Base-by-base conservation (phyloP, 106 monocot genomes). In the Chionographis japonica region DNA sequence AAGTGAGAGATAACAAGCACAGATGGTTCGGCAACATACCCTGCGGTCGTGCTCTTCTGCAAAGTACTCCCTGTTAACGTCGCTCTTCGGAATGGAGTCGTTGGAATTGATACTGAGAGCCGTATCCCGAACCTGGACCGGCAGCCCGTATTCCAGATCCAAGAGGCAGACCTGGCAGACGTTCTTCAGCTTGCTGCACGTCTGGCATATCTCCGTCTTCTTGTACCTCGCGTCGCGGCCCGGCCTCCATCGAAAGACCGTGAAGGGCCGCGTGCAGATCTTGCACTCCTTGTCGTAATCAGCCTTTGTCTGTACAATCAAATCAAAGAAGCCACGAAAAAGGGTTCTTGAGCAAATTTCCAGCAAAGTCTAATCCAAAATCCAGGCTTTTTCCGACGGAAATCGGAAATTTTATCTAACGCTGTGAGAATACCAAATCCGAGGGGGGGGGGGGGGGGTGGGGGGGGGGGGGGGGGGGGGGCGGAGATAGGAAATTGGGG, bases 281-380 rank as follows among this genome's bases (percentile, higher is more conserved):
- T 99, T 99, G 69, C 98, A 99, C 73, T 99, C 98, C 61, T 93
- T 93, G 66, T 99, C 98, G 65, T 99, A 99, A 15, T 87, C 90
- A 39, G 94, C 94, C 62, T 67, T 94, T 55, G 84, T 81, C 94
- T 94, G 80, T 40, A 15, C 66, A 70, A 58, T 2, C 35, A 49
- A 51, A 72, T 5, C 4, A 54, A 3, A 37, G 4, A n/a, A n/a
- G n/a, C n/a, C n/a, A n/a, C n/a, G n/a, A n/a, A n/a, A n/a, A n/a
- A 39, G 54, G 62, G 52, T 1, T 43, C 36, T 2, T 5, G 9
- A 51, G 17, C 8, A 1, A 6, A 50, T 17, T 50, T n/a, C 20
- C n/a, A n/a, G n/a, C n/a, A n/a, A n/a, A n/a, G n/a, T n/a, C n/a
- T n/a, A n/a, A n/a, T n/a, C n/a, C n/a, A n/a, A n/a, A n/a, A n/a